Percentiles rank a stretch among this genome's conserved stretches.
phyloP scores from a whole-genome alignment of 148 eudicot genomes.

The Nepenthes gracilis region DNA sequence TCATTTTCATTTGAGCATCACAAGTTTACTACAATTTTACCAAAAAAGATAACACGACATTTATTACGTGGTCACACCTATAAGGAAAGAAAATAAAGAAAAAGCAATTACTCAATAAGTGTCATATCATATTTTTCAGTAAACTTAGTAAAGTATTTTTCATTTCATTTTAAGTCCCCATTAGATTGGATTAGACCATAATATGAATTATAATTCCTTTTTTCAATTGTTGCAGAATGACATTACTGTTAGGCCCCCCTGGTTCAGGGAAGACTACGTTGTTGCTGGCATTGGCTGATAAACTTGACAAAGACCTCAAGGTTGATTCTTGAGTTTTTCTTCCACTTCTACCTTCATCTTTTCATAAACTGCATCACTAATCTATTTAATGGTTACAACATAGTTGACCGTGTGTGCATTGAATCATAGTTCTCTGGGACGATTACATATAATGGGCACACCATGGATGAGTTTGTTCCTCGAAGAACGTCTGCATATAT shows the following conservation, averaged over 20 bases:
- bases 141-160: too few relatives aligned
- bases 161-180: background rate
- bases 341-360: background rate
- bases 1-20: too few relatives aligned
- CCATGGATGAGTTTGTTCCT: conserved; percentile 43
- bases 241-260: conserved; percentile 83
- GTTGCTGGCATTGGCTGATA: conserved; percentile 76
- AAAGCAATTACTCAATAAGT: too few relatives aligned
- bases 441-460: conserved; percentile 45
- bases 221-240: conserved; percentile 34
- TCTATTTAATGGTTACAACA: too few relatives aligned
- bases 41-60: too few relatives aligned
- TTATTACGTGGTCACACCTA: too few relatives aligned
- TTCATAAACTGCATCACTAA: background rate
- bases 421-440: conserved; percentile 24
- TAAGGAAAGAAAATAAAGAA: too few relatives aligned
- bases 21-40: too few relatives aligned
- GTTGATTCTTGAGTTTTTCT: conserved; percentile 10
- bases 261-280: conserved; percentile 82
- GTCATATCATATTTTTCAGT: too few relatives aligned
- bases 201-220: background rate
- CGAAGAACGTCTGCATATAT: conserved; percentile 47
- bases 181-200: background rate
- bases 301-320: conserved; percentile 50
- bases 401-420: background rate